Base-by-base conservation (phyloP, 2,329 filamentous ascomycete genomes). In the Fusarium phyllophilum region DNA sequence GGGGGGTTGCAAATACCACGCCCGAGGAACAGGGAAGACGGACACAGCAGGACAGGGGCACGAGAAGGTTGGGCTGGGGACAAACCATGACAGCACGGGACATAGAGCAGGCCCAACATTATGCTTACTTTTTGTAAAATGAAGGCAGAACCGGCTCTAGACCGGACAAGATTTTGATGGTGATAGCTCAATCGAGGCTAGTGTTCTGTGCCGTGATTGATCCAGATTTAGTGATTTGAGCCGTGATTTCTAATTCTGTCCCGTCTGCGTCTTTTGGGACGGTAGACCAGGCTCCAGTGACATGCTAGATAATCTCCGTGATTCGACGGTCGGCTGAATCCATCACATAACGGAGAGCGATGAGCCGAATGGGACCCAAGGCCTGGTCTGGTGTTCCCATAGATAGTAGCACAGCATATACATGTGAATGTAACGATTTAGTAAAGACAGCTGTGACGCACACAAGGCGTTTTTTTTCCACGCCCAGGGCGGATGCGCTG, bases 121-220 rank as follows among this genome's bases (percentile, higher is more conserved):
- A 73, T 58, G 70, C 70, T 71, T 67, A 73, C 70, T 71, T 71
- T 54, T 48, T 62, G 17, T 5, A 36, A 56, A 20, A 34, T 39
- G 34, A 39, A 59, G 13, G 39, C 66, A 44, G 31, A 44, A 8
- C 29, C 38, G 22, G 31, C 52, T 41, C 33, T 42, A 39, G 29
- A 57, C 17, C 20, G 33, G 31, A 29, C 20, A 42, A 13, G 26
- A 49, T 31, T 48, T 48, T 46, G 56, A 46, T 15, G 42, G 39
- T 6, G 38, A 66, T 5, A 29, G 3, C 39, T 46, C 15, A 11
- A 41, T 67, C 15, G 1, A 42, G 44, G 24, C 33, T 67, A 59
- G 70, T 54, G 38, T 3, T 8, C 17, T 14, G 51, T 45, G 41
- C 42, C n/a, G 24, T 39, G 15, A 39, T 36, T 48, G 45, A 59